A percentile compares a stretch with the other conserved stretches of the same genome.
Conservation (phyloP, 176 grass and related monocot genomes). For the Zea mays region DNA sequence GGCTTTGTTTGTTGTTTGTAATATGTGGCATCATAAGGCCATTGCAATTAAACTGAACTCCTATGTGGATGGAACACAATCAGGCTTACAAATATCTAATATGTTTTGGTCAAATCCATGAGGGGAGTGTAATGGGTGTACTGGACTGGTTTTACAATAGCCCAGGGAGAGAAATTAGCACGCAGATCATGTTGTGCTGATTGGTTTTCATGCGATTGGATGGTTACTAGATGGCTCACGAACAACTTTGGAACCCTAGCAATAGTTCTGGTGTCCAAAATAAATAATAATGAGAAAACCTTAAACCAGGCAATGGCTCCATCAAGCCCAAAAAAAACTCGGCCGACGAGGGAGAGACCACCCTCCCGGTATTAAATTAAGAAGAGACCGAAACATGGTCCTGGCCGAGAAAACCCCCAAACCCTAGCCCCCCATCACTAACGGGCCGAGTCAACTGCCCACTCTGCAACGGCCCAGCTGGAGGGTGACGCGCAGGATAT, state of each 20-base stretch:
- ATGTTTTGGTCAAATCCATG: neutral
- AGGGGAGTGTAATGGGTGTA: neutral
- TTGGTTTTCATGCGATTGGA: neutral
- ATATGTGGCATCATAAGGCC: neutral
- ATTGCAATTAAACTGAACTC: neutral
- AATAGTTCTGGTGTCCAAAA: neutral
- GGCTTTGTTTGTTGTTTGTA: too few species aligned
- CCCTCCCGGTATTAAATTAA: too few species aligned
- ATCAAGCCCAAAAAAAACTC: neutral
- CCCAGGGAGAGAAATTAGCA: neutral
- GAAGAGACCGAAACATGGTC: too few species aligned
- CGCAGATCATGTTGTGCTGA: neutral
- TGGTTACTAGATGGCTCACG: neutral
- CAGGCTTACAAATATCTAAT: neutral
- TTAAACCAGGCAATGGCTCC: neutral
- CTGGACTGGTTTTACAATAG: neutral
- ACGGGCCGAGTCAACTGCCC: too few species aligned
- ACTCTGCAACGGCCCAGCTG: too few species aligned
- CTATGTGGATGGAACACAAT: neutral
- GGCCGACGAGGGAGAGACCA: too few species aligned
- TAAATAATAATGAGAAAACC: neutral
- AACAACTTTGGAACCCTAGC: conserved; percentile 5
- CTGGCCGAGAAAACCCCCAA: too few species aligned
- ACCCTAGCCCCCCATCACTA: too few species aligned
- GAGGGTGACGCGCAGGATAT: too few species aligned